phyloP scores from a whole-genome alignment of 2,329 filamentous ascomycete genomes.

The Ustulina deusta region DNA sequence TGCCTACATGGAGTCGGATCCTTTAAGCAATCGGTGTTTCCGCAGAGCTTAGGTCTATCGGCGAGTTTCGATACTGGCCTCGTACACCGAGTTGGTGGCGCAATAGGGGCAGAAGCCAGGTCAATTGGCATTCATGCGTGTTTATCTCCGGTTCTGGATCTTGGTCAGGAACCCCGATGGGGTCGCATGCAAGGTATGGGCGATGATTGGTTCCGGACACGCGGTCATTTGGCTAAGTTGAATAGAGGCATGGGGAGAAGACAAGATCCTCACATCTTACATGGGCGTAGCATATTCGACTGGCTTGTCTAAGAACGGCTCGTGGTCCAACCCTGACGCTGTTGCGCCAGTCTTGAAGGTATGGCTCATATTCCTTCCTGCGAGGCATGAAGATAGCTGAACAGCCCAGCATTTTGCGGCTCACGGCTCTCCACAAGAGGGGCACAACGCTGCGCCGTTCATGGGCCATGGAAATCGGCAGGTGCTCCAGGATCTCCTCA shows the following conservation, averaged over 20 bases:
- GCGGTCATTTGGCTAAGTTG: conserved; percentile 6
- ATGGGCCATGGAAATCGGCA: conserved; percentile 59
- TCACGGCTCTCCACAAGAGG: conserved; percentile 57
- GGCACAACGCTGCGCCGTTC: conserved; percentile 58
- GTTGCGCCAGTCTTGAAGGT: conserved; percentile 59
- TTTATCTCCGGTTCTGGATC: conserved; percentile 58
- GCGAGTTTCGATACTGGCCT: conserved; percentile 58
- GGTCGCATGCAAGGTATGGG: conserved; percentile 56
- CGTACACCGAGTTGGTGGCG: conserved; percentile 56
- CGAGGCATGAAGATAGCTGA: not conserved
- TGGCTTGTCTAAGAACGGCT: conserved; percentile 58
- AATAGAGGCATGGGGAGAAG: conserved; percentile 60
- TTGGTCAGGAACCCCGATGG: conserved; percentile 59
- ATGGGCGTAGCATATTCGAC: conserved; percentile 60
- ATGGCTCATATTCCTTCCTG: conserved; percentile 1
- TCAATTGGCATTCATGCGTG: conserved; percentile 60
- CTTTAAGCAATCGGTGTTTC: conserved; percentile 60
- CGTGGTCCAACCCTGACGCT: conserved; percentile 57
- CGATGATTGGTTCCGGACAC: not conserved
- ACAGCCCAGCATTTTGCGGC: conserved; percentile 56
- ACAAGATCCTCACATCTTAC: conserved; percentile 57
- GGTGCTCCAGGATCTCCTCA: conserved; percentile 56
- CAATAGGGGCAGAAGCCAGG: conserved; percentile 58
- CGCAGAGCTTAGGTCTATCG: conserved; percentile 56
- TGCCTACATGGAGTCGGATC: conserved; percentile 60